Base-by-base conservation (phyloP, 75 land plant species). In the Selaginella tamariscina region DNA sequence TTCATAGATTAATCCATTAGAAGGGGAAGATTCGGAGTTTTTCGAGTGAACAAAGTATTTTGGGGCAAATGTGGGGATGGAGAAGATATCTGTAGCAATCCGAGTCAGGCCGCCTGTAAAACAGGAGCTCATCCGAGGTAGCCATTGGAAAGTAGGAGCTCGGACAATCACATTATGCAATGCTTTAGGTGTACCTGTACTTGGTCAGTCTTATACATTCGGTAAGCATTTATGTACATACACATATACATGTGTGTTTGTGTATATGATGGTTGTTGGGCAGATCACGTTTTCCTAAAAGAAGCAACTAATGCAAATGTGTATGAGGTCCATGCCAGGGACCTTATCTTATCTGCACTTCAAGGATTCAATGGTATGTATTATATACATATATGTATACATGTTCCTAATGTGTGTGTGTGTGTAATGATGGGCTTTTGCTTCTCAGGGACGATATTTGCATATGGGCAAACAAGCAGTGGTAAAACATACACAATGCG, bases 91-190 rank as follows among this genome's bases (percentile, higher is more conserved):
- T 5, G 62, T 59, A 5, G 62, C 62, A 5, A 27, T 59, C 23
- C 23, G 62, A n/a, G 62, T 59, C 9, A 59, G 26, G 26, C 93
- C 93, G 32, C 68, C 83, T 18, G 83, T 65, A 60, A 80, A 73
- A 32, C 83, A 66, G 72, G 88, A 88, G 63, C 66, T 75, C 27
- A 20, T 57, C 11, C 32, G 71, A 5, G 0, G 78, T 85, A 64
- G 65, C 74, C 18, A 76, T 69, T 67, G 82, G 77, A 56, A 28
- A 71, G 0, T 65, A 56, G 0, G 27, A 5, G 62, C 23, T 59
- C 8, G 26, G 8, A 59, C 62, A 5, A 59, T 59, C 62, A 23
- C 62, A 9, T 21, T 59, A 5, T 59, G 23, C 26, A 59, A 59
- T 59, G 62, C 26, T 5, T 21, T 59, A 8, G 62, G 26, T 21